Conservation (phyloP, 768 basidiomycete species). For the Russula lepida region DNA sequence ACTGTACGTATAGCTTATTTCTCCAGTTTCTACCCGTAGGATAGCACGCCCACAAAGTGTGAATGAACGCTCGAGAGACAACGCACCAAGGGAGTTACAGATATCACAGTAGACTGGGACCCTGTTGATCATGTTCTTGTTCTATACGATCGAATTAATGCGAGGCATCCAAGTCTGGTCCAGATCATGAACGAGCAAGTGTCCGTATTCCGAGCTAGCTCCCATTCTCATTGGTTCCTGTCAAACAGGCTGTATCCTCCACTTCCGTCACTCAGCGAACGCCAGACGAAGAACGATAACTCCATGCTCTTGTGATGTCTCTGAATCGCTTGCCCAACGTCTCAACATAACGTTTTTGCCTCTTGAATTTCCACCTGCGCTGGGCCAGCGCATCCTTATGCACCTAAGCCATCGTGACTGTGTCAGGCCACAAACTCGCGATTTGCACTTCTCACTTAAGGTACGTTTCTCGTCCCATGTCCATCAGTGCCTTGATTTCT, state of each 20-base stretch:
- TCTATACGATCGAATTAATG: too few species aligned
- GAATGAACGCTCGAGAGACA: too few species aligned
- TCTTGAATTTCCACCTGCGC: constrained; percentile 59
- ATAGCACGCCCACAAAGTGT: background rate
- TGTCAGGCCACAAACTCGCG: constrained; percentile 64
- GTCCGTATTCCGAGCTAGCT: too few species aligned
- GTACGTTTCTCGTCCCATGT: background rate
- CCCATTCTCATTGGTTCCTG: too few species aligned
- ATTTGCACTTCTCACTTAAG: constrained; percentile 63
- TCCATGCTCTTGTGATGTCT: background rate
- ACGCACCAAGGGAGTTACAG: background rate
- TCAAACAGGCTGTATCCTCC: background rate
- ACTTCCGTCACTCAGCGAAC: background rate
- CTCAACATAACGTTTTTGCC: constrained; percentile 55
- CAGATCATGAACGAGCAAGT: too few species aligned
- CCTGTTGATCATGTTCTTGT: too few species aligned
- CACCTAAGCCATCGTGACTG: constrained; percentile 64
- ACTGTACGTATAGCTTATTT: background rate
- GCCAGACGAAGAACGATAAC: background rate
- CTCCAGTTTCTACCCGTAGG: constrained; percentile 3
- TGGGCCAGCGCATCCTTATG: constrained; percentile 66
- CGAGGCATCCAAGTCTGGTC: too few species aligned
- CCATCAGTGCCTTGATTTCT: background rate
- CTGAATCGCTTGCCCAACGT: constrained; percentile 38
- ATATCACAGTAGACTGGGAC: too few species aligned